phyloP scores from a whole-genome alignment of 176 grass and related monocot genomes.

The Themeda triandra region DNA sequence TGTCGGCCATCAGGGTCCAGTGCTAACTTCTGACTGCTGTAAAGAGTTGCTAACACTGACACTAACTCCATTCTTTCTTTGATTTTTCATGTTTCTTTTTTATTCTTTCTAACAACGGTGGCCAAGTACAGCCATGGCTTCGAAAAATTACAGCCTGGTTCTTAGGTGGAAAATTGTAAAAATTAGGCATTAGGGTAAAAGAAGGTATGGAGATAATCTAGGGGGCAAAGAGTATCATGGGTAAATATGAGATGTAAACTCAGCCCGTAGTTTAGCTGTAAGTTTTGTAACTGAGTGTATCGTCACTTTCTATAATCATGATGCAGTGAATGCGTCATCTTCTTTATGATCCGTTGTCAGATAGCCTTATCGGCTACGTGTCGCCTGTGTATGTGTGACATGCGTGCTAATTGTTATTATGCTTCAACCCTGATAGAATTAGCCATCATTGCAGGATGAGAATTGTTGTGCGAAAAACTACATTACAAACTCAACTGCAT shows the following conservation, averaged over 20 bases:
- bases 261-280: neutral
- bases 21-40: conserved; percentile 38
- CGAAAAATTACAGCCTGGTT: neutral
- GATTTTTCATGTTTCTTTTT: conserved; percentile 7
- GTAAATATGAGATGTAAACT: conserved; percentile 20
- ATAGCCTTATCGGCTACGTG: neutral
- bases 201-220: neutral
- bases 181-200: conserved; percentile 23
- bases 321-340: neutral
- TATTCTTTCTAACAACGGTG: conserved; percentile 49
- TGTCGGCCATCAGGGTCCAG: conserved; percentile 24
- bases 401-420: neutral
- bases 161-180: conserved; percentile 33
- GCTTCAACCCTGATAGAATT: neutral
- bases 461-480: no score
- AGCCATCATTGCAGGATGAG: neutral
- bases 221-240: neutral
- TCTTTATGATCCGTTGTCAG: neutral
- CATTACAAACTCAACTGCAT: no score
- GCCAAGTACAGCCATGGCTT: conserved; percentile 39
- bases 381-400: neutral
- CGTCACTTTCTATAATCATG: neutral
- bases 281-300: conserved; percentile 22
- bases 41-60: conserved; percentile 45
- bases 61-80: conserved; percentile 53